Evolutionary conservation across 2,329 filamentous ascomycete species (phyloP), one percentile per base, ranked within the genome.

Genomic region (Aureobasidium sp.): DNA sequence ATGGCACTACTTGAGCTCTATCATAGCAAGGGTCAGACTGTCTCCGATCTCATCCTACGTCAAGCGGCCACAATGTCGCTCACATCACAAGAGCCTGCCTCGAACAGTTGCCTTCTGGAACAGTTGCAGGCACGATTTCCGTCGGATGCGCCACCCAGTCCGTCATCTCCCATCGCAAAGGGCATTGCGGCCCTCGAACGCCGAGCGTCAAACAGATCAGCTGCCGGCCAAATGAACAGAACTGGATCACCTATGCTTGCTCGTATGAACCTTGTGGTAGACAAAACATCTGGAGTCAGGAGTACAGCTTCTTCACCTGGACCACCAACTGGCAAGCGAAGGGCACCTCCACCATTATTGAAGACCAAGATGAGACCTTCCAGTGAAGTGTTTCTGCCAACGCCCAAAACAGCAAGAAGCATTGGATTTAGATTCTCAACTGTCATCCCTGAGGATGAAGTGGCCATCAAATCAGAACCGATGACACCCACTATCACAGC

Each of bases 311-410:
- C 59, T 2, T 62, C 59, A 1, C 59, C 59, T 36, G 59, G 50
- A 10, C 59, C 39, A 7, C 12, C 20, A n/a, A 37, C n/a, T 47
- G 29, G 34, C 23, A 48, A 34, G 10, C 17, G 48, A 10, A n/a
- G 41, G 5, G 36, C 29, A 27, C 41, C 48, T 27, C 50, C 59
- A 10, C 50, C 59, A 5, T 9, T n/a, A 1, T 6, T 41, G 13
- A 29, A 36, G 23, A 39, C 27, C 17, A 52, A 48, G 41, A 48
- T 48, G 50, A 58, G 61, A 27, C 61, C 61, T 26, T 10, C 42
- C 1, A 62, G 61, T 20, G 61, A 62, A 36, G 20, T 62, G 26
- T 62, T 62, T 13, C 29, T 62, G n/a, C 61, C 61, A 29, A 51
- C 61, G 15, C 53, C 51, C 6, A 5, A 10, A 50, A 29, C 56